phyloP scores from a whole-genome alignment of 73 alveolate genomes.

The Symbiodinium pilosum region DNA sequence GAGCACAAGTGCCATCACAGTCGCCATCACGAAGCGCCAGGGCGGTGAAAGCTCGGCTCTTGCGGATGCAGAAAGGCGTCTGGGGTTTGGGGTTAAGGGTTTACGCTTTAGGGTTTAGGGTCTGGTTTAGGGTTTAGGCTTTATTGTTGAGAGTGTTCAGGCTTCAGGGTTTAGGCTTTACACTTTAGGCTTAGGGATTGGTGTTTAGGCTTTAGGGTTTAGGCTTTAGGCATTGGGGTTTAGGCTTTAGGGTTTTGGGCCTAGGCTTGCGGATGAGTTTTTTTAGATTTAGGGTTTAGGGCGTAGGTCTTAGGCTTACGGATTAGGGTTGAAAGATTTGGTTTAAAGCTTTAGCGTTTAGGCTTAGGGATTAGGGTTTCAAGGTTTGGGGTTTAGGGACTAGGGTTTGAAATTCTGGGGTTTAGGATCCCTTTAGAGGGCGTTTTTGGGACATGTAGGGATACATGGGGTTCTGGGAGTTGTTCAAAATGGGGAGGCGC shows the following conservation, averaged over 20 bases:
- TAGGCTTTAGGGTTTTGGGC: neutral
- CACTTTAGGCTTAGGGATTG: neutral
- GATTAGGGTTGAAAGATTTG: neutral
- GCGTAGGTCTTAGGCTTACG: too few species aligned
- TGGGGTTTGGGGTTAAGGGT: neutral
- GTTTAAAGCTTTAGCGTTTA: too few species aligned
- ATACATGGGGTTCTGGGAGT: too few species aligned
- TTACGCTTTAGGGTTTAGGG: neutral
- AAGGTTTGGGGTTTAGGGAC: neutral
- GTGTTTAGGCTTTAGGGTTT: neutral
- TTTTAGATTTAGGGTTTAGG: too few species aligned
- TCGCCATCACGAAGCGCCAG: neutral
- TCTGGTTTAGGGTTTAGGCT: neutral
- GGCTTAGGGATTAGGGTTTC: too few species aligned
- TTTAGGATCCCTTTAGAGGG: neutral
- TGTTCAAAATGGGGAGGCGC: too few species aligned
- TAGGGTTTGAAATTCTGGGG: neutral
- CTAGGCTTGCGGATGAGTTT: too few species aligned
- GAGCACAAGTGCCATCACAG: slow-evolving; percentile 11
- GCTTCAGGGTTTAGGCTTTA: too few species aligned
- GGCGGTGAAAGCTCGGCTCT: neutral
- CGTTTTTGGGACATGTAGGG: too few species aligned
- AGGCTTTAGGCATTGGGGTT: neutral
- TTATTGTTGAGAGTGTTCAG: too few species aligned
- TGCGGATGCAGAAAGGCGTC: neutral